Conservation (phyloP, 352 stramenopile species). For the Phytophthora pluvialis region DNA sequence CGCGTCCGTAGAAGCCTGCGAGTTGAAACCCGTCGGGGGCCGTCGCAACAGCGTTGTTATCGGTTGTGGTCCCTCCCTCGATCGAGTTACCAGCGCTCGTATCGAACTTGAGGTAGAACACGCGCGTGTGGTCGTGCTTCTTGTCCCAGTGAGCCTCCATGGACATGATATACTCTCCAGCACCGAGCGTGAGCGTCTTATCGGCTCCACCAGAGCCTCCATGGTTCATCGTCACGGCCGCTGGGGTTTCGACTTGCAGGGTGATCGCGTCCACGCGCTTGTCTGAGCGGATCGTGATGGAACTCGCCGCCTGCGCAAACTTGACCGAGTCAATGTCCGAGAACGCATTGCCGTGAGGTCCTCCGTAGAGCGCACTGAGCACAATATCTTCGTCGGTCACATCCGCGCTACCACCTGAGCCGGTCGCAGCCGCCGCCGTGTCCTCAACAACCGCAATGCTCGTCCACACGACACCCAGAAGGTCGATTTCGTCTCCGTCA, state of each 20-base stretch:
- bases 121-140: constrained; percentile 28
- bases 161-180: constrained; percentile 30
- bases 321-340: constrained; percentile 29
- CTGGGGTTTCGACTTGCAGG: constrained; percentile 14
- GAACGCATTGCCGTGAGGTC: constrained; percentile 29
- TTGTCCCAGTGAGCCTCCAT: constrained; percentile 37
- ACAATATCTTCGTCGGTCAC: constrained; percentile 23
- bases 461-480: constrained; percentile 30
- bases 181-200: constrained; percentile 15
- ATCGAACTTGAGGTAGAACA: constrained; percentile 34
- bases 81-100: constrained; percentile 31
- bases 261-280: constrained; percentile 30
- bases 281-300: constrained; percentile 25
- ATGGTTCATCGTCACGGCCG: constrained; percentile 27
- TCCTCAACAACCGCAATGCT: constrained; percentile 20
- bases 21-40: constrained; percentile 31
- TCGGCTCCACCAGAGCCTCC: constrained; percentile 7
- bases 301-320: constrained; percentile 22
- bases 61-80: constrained; percentile 26
- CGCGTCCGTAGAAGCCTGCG: constrained; percentile 26
- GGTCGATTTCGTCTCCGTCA: constrained; percentile 32
- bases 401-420: not conserved
- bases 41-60: constrained; percentile 20
- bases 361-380: constrained; percentile 25
- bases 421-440: not conserved